phyloP scores from a whole-genome alignment of 164 flowering plant species.

The Nymphaea thermarum region DNA sequence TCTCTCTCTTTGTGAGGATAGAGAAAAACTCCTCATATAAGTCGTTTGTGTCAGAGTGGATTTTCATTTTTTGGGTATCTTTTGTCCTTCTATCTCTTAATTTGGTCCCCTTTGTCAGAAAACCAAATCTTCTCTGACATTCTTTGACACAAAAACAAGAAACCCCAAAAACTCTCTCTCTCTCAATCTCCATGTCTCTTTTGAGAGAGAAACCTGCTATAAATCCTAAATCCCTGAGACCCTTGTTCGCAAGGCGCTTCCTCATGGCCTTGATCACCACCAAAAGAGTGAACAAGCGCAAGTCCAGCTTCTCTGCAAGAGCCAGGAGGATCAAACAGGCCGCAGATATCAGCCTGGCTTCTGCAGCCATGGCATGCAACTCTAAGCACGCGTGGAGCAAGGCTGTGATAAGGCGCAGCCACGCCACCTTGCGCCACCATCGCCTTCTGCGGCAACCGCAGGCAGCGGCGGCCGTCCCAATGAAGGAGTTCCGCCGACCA shows the following conservation, averaged over 20 bases:
- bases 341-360: constrained; percentile 41
- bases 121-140: not conserved
- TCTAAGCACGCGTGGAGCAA: constrained; percentile 39
- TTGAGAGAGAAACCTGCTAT: not conserved
- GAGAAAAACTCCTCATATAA: not conserved
- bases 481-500: not conserved
- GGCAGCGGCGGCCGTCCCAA: constrained; percentile 3
- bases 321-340: constrained; percentile 27
- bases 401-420: constrained; percentile 22
- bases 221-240: constrained; percentile 11
- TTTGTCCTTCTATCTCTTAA: not conserved
- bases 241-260: constrained; percentile 24
- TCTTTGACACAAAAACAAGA: not conserved
- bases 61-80: not conserved
- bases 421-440: not conserved
- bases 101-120: not conserved
- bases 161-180: not conserved
- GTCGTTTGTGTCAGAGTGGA: not conserved
- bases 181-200: not conserved
- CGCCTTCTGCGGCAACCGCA: not conserved
- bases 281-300: constrained; percentile 3
- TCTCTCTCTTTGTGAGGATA: not conserved
- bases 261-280: constrained; percentile 19
- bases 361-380: constrained; percentile 19
- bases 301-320: constrained; percentile 2